Evolutionary conservation across 495 filamentous ascomycete species (phyloP).

Genomic region (Penicillium ucsense): DNA sequence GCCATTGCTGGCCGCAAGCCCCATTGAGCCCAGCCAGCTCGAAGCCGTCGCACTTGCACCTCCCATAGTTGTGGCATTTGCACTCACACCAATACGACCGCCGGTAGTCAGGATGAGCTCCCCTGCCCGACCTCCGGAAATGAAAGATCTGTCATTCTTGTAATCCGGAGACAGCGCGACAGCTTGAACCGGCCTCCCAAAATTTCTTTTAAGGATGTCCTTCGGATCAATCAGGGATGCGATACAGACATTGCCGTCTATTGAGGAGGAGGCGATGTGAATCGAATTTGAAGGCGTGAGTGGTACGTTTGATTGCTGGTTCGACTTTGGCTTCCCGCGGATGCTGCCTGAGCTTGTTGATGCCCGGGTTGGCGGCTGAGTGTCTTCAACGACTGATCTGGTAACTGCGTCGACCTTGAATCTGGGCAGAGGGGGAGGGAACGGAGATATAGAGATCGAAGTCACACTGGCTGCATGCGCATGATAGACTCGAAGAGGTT

Average conservation of each 20-base stretch:
- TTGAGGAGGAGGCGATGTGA: constrained; percentile 84
- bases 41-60: constrained; percentile 70
- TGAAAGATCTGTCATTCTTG: constrained; percentile 72
- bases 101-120: constrained; percentile 83
- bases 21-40: constrained; percentile 86
- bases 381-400: constrained; percentile 39
- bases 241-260: constrained; percentile 91
- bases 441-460: constrained; percentile 82
- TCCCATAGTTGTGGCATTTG: constrained; percentile 69
- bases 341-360: constrained; percentile 39
- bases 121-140: constrained; percentile 85
- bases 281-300: constrained; percentile 75
- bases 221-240: constrained; percentile 66
- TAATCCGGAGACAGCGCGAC: constrained; percentile 89
- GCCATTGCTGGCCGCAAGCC: constrained; percentile 63
- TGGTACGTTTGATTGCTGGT: constrained; percentile 37
- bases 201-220: constrained; percentile 85
- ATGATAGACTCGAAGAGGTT: constrained; percentile 72
- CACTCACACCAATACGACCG: constrained; percentile 64
- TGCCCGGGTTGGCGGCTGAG: constrained; percentile 32
- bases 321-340: constrained; percentile 39
- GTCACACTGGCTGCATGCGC: constrained; percentile 89
- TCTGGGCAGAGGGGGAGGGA: constrained; percentile 61
- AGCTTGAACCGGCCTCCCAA: constrained; percentile 81
- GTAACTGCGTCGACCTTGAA: constrained; percentile 42